These are phyloP conservation scores for Trichosporon sp. DNA, from an alignment of 1,284 basidiomycete genomes.

Conservation along the genomic window DNA sequence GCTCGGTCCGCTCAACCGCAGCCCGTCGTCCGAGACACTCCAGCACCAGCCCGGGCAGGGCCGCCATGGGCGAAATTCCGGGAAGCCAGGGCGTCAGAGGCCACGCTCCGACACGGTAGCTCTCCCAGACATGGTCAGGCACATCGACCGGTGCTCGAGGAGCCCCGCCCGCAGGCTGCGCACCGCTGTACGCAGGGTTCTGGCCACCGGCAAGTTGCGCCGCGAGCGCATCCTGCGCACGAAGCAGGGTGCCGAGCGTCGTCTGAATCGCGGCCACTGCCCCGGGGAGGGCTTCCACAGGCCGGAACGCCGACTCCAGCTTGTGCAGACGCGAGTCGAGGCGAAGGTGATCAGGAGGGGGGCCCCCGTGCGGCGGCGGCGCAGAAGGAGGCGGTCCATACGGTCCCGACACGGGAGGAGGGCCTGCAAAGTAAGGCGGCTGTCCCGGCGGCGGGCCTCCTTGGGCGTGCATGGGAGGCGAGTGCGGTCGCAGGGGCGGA, in stretches of 20 bases:
- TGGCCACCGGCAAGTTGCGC: constrained; percentile 19
- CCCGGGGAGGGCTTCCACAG: constrained; percentile 26
- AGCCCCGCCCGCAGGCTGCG: not conserved
- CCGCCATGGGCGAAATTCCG: constrained; percentile 44
- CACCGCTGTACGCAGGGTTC: constrained; percentile 12
- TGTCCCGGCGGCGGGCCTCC: constrained; percentile 20
- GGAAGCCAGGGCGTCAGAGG: constrained; percentile 53
- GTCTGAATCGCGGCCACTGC: constrained; percentile 30
- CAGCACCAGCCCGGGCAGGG: constrained; percentile 45
- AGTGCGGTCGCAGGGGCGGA: constrained; percentile 28
- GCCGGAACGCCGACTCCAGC: constrained; percentile 29
- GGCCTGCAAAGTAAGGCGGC: constrained; percentile 25
- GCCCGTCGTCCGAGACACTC: constrained; percentile 44
- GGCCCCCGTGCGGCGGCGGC: constrained; percentile 23
- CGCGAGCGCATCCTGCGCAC: constrained; percentile 27
- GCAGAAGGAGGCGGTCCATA: constrained; percentile 19
- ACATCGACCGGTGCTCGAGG: constrained; percentile 31
- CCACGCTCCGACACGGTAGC: constrained; percentile 49
- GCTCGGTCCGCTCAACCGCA: constrained; percentile 38
- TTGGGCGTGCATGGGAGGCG: constrained; percentile 27
- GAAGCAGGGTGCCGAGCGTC: constrained; percentile 28
- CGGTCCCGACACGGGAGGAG: constrained; percentile 20
- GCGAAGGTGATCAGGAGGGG: constrained; percentile 19
- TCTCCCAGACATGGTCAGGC: constrained; percentile 44
- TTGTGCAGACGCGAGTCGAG: constrained; percentile 28